A percentile compares a stretch with the other conserved stretches of the same genome.
These are phyloP conservation scores for Aureobasidium pullulans DNA, from an alignment of 2,329 filamentous ascomycete species.

Conservation along the genomic window DNA sequence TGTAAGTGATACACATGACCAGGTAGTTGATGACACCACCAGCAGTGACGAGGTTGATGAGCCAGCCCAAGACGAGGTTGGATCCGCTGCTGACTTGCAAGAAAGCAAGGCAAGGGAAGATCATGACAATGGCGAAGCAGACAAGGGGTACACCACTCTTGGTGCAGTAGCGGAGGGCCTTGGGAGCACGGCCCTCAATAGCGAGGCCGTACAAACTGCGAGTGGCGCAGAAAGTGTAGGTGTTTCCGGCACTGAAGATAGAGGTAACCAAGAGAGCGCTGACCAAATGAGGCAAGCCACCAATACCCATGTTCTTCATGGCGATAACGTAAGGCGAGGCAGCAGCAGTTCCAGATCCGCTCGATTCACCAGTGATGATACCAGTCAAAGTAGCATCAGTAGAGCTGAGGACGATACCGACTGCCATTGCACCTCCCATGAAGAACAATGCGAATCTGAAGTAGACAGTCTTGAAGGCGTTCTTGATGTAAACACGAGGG, in stretches of 20 bases:
- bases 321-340: constrained; percentile 34
- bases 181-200: constrained; percentile 45
- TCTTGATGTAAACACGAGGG: constrained; percentile 39
- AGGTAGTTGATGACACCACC: constrained; percentile 57
- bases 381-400: constrained; percentile 23
- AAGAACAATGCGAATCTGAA: constrained; percentile 42
- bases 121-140: constrained; percentile 41
- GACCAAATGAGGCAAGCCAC: constrained; percentile 35
- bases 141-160: constrained; percentile 52
- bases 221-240: constrained; percentile 48
- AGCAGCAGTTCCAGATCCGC: constrained; percentile 19
- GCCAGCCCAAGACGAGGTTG: constrained; percentile 20
- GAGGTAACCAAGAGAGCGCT: constrained; percentile 39
- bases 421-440: constrained; percentile 39
- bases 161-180: constrained; percentile 51
- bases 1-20: constrained; percentile 52
- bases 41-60: constrained; percentile 49
- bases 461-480: constrained; percentile 43
- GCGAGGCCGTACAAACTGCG: constrained; percentile 48
- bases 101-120: constrained; percentile 25
- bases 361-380: constrained; percentile 20
- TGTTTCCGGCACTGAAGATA: constrained; percentile 51
- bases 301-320: constrained; percentile 37
- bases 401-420: constrained; percentile 34
- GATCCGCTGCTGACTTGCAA: constrained; percentile 21